Percentiles rank a stretch among this genome's conserved stretches.
Conservation (phyloP, 2,329 filamentous ascomycete genomes). For the Sporothrix pallida region DNA sequence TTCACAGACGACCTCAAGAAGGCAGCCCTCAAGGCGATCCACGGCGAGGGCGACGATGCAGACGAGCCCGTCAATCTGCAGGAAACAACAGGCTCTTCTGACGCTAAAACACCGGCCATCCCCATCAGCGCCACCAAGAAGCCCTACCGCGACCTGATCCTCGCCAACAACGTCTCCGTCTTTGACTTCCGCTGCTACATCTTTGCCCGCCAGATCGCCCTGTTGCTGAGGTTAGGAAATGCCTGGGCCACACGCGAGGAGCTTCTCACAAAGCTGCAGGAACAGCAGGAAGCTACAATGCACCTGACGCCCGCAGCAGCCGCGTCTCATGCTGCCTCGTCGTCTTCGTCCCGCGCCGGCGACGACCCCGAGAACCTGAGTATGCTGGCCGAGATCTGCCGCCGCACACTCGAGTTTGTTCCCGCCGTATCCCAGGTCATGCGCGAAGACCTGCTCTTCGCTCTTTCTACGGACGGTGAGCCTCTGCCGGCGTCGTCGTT, state of each 20-base stretch:
- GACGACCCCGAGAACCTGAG: constrained; percentile 75
- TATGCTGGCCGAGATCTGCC: constrained; percentile 85
- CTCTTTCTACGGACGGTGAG: constrained; percentile 50
- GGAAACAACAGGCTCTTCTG: constrained; percentile 43
- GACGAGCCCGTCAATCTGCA: constrained; percentile 59
- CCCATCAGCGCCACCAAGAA: constrained; percentile 71
- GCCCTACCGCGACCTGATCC: constrained; percentile 86
- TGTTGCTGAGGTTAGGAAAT: constrained; percentile 84
- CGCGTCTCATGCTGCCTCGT: not conserved
- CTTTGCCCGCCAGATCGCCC: constrained; percentile 83
- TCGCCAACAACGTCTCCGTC: constrained; percentile 92
- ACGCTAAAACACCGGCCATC: constrained; percentile 48
- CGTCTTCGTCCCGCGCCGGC: constrained; percentile 57
- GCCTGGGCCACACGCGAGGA: constrained; percentile 67
- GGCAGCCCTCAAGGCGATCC: constrained; percentile 59
- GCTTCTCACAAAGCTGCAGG: constrained; percentile 64
- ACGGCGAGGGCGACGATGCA: constrained; percentile 47
- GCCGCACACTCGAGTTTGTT: constrained; percentile 82
- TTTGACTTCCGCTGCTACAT: constrained; percentile 96
- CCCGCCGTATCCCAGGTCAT: constrained; percentile 79
- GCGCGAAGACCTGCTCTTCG: constrained; percentile 75
- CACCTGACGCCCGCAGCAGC: constrained; percentile 47
- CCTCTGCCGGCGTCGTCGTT: constrained; percentile 45
- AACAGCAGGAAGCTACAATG: constrained; percentile 64
- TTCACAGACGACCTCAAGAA: constrained; percentile 76